Conservation (phyloP, 2,329 filamentous ascomycete species). For the Venturia pyrina region DNA sequence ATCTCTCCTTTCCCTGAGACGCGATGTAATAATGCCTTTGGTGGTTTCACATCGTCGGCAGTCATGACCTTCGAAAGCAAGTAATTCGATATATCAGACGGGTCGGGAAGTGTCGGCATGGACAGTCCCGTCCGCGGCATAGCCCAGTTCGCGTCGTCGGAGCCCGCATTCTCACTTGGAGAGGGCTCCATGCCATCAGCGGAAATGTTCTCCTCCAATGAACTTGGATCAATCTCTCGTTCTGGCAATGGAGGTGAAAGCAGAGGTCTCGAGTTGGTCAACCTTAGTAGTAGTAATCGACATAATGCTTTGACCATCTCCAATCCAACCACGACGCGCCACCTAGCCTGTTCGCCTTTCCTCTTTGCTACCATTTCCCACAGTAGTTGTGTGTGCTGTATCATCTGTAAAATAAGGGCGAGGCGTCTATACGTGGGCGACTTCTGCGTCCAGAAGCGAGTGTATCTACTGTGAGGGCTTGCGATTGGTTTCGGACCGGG, state of each 20-base stretch:
- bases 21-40: conserved; percentile 73
- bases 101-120: conserved; percentile 71
- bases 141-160: conserved; percentile 50
- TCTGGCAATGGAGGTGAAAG: conserved; percentile 79
- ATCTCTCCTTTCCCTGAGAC: conserved; percentile 64
- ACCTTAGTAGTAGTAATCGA: conserved; percentile 64
- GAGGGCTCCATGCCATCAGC: conserved; percentile 26
- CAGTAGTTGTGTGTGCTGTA: conserved; percentile 90
- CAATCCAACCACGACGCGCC: conserved; percentile 77
- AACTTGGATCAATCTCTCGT: conserved; percentile 63
- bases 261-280: conserved; percentile 74
- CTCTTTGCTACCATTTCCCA: conserved; percentile 96
- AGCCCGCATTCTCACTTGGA: conserved; percentile 25
- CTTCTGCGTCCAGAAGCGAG: conserved; percentile 50
- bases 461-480: conserved; percentile 53
- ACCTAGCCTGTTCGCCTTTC: conserved; percentile 67
- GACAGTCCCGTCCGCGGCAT: conserved; percentile 93
- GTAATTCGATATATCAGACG: conserved; percentile 75
- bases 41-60: conserved; percentile 92
- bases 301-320: conserved; percentile 83
- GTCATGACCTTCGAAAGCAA: conserved; percentile 84
- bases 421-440: conserved; percentile 68
- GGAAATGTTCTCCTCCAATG: conserved; percentile 40
- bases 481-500: conserved; percentile 42
- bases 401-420: conserved; percentile 74